Evolutionary conservation across 768 basidiomycete species (phyloP).

Genomic region (Termitomyces sp.): DNA sequence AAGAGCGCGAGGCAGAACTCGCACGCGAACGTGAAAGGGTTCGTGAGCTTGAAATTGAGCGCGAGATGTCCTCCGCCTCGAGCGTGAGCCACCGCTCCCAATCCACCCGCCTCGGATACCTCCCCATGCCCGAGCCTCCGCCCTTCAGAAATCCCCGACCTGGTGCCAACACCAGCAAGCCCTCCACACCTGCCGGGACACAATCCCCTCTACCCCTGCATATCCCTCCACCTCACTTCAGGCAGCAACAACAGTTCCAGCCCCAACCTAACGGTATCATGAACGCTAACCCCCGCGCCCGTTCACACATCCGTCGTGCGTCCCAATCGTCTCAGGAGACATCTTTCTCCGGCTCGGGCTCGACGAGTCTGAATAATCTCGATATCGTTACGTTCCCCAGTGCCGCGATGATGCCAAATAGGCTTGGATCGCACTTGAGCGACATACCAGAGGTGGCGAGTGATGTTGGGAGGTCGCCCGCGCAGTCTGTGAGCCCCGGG

Average conservation of each 20-base stretch:
- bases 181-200: not conserved
- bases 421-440: conserved; percentile 9
- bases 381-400: conserved; percentile 19
- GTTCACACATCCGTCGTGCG: conserved; percentile 10
- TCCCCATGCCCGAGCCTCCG: conserved; percentile 21
- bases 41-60: conserved; percentile 14
- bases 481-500: conserved; percentile 13
- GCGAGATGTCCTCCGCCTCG: conserved; percentile 7
- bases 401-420: not conserved
- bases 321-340: conserved; percentile 17
- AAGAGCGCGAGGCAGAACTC: conserved; percentile 12
- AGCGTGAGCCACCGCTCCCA: conserved; percentile 12
- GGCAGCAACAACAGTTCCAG: conserved; percentile 19
- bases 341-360: conserved; percentile 13
- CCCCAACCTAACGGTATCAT: conserved; percentile 9
- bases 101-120: conserved; percentile 13
- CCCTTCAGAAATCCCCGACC: not conserved
- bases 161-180: not conserved
- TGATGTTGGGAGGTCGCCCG: conserved; percentile 3
- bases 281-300: not conserved
- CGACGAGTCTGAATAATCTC: conserved; percentile 12
- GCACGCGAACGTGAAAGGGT: conserved; percentile 13
- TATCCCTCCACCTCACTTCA: conserved; percentile 5
- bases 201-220: conserved; percentile 9
- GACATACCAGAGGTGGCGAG: conserved; percentile 22